A percentile compares a stretch with the other conserved stretches of the same genome.
Evolutionary conservation across 768 basidiomycete genomes (phyloP).

Genomic region (Lactarius tabidus): DNA sequence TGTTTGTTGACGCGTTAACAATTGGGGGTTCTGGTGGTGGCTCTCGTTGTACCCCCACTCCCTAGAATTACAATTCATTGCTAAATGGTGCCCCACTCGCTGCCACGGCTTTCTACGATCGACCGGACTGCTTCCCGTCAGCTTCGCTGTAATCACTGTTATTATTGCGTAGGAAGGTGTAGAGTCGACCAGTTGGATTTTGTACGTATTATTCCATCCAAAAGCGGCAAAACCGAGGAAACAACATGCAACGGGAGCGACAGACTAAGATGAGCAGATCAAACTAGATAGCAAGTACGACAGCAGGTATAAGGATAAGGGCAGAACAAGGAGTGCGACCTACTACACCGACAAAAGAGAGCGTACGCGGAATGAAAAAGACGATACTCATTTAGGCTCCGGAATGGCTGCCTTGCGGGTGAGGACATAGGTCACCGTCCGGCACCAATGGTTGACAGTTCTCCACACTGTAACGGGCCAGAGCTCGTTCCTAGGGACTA

Average conservation of each 20-base stretch:
- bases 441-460: constrained; percentile 5
- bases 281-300: not conserved
- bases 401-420: constrained; percentile 9
- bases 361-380: not conserved
- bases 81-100: no score
- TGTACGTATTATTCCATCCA: not conserved
- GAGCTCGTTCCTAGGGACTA: not conserved
- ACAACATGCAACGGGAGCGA: not conserved
- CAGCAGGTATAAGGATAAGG: not conserved
- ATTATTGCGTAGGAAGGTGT: not conserved
- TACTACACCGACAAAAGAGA: not conserved
- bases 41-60: no score
- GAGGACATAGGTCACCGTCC: constrained; percentile 1
- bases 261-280: not conserved
- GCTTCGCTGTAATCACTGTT: no score
- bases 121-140: no score
- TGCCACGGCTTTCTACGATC: no score
- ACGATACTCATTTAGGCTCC: not conserved
- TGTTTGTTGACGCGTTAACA: no score
- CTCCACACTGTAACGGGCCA: constrained; percentile 2
- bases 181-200: no score
- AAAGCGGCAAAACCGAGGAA: not conserved
- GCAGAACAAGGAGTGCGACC: not conserved
- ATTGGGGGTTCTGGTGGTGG: no score
- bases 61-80: no score